These are phyloP conservation scores for Candida sanyaensis DNA, from an alignment of 1,139 yeast species.

Conservation along the genomic window DNA sequence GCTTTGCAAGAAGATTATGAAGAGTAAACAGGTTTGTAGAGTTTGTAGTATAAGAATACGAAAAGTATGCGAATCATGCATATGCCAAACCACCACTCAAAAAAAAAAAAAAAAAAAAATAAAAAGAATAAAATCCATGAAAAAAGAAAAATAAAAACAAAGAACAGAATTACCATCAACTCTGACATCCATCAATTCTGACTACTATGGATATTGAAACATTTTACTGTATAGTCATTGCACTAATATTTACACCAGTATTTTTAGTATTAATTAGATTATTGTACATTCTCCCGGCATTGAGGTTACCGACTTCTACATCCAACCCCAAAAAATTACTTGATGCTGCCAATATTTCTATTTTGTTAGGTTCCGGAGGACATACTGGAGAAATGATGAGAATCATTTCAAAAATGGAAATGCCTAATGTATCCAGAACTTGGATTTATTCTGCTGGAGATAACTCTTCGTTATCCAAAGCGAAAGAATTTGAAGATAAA, in stretches of 20 bases:
- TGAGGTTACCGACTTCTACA: slow-evolving; percentile 11
- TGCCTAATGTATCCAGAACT: slow-evolving; percentile 31
- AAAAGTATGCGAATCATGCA: no score
- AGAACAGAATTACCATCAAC: no score
- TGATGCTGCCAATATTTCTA: slow-evolving; percentile 41
- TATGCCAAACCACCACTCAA: no score
- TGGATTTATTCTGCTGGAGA: slow-evolving; percentile 63
- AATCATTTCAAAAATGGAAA: slow-evolving; percentile 44
- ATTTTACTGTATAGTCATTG: slow-evolving; percentile 3
- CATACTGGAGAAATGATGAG: slow-evolving; percentile 96
- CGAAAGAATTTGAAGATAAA: slow-evolving; percentile 41
- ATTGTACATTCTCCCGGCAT: slow-evolving; percentile 30
- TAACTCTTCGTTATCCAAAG: slow-evolving; percentile 52
- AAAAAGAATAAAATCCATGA: background rate
- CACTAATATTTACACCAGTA: background rate
- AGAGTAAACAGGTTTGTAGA: background rate
- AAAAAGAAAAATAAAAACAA: no score
- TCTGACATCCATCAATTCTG: no score
- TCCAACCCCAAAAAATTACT: slow-evolving; percentile 3
- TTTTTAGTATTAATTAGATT: slow-evolving; percentile 6
- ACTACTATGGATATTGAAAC: slow-evolving; percentile 5
- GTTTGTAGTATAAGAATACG: no score
- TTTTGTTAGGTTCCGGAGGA: slow-evolving; percentile 82
- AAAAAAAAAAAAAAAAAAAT: background rate
- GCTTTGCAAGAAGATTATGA: slow-evolving; percentile 6